These are phyloP conservation scores for Trametes cubensis DNA, from an alignment of 768 basidiomycete genomes.

Conservation along the genomic window DNA sequence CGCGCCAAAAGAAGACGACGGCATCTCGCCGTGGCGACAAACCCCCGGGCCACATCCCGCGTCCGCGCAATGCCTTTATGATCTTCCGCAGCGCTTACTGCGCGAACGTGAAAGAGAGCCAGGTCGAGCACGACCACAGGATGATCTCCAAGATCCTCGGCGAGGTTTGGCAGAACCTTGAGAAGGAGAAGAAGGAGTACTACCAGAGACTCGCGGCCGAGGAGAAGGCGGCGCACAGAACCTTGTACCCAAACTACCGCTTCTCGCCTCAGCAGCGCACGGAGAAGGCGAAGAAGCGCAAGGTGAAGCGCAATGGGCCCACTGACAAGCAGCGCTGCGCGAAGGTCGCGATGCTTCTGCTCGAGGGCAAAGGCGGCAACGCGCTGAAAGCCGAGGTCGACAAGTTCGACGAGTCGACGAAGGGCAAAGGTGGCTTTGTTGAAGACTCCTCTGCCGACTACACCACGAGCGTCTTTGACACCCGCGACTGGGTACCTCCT, in stretches of 20 bases:
- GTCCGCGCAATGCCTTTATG: conserved; percentile 72
- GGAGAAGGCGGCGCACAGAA: conserved; percentile 57
- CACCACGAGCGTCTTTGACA: conserved; percentile 21
- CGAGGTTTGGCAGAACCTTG: conserved; percentile 68
- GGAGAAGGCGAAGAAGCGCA: conserved; percentile 22
- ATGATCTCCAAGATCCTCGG: conserved; percentile 73
- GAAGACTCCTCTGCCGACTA: conserved; percentile 1
- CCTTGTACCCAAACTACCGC: conserved; percentile 61
- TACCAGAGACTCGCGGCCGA: conserved; percentile 58
- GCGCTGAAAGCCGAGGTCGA: conserved; percentile 30
- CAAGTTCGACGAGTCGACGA: conserved; percentile 16
- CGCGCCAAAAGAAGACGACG: not conserved
- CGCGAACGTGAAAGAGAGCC: conserved; percentile 43
- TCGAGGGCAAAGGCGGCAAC: conserved; percentile 37
- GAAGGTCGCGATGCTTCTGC: conserved; percentile 40
- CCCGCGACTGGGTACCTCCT: not conserved
- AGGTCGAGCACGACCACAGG: conserved; percentile 39
- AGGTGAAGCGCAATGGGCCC: conserved; percentile 33
- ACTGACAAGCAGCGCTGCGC: conserved; percentile 41
- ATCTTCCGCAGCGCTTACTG: conserved; percentile 69
- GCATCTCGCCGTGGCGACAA: conserved; percentile 22
- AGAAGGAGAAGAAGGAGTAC: conserved; percentile 46
- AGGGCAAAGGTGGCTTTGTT: not conserved
- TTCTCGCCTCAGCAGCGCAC: conserved; percentile 48
- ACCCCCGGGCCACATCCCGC: conserved; percentile 61